Base-by-base conservation (phyloP, 2,329 filamentous ascomycete genomes). In the Esteya vermicola region DNA sequence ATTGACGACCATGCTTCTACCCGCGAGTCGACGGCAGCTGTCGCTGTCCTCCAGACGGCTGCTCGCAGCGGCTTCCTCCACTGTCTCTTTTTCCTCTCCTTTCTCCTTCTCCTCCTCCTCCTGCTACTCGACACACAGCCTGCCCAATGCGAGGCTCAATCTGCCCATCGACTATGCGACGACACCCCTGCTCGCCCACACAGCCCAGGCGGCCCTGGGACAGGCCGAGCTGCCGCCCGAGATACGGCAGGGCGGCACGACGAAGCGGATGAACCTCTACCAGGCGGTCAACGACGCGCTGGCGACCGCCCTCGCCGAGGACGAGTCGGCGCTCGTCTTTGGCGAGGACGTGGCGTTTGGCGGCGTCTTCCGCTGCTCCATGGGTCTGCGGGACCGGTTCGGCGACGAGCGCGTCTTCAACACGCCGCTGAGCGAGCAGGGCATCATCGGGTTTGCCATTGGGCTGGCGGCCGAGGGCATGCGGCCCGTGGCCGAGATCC, bases 331-430 rank as follows among this genome's bases (percentile, higher is more conserved):
- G 19, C 65, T 96, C 42, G 70, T 98, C 9, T 98, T 98, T 52
- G 91, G 91, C 32, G 91, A 98, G 60, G 91, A 98, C 55, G 86
- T 98, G 8, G 85, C 91, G 13, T 98, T 98, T 43, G 91, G 91
- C 32, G 91, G 91, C 40, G 91, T 98, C 14, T 98, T 98, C 55
- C 75, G 91, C 42, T 95, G 86, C 61, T 89, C 85, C 25, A 89
- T 91, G 77, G 85, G 88, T 51, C 70, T 98, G 14, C 78, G 85
- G 25, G 82, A 86, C 46, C 85, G 85, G 41, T 93, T 91, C 57
- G 91, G 91, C 9, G 71, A 75, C 3, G 82, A 91, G 43, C 72
- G 91, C 42, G 88, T 98, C 26, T 98, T 98, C 68, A 96, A 98
- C 60, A 96, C 88, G 16, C 91, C 91, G 1, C 62, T 98, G 49